Base-by-base conservation (phyloP, 2,329 filamentous ascomycete genomes). In the Colletotrichum chrysophilum region DNA sequence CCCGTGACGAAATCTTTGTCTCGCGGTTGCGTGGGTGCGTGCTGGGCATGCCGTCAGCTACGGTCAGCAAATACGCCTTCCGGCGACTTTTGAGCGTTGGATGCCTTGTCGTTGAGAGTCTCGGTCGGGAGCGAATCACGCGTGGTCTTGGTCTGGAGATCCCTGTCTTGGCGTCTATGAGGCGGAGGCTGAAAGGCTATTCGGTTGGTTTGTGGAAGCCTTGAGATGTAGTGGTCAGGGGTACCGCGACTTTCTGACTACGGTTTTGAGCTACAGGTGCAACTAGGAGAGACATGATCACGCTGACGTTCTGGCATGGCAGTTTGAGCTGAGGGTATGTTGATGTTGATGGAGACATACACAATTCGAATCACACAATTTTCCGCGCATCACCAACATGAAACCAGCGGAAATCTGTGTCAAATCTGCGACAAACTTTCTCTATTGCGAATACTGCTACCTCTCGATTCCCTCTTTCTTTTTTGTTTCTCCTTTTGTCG, bases 11-110 rank as follows among this genome's bases (percentile, higher is more conserved):
- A 64, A 36, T 14, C 30, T 21, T 32, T 13, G 12, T 34, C 18
- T 8, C 30, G 12, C 30, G 16, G 10, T 32, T 14, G 18, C 58
- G 58, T 14, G 58, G n/a, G 28, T 34, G 30, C 14, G 18, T n/a
- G 28, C 58, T 21, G 18, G 58, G 58, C 58, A 62, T 62, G 58
- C 58, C 58, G 58, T 62, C 58, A 62, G 58, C 18, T 21, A 36
- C 28, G 10, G 58, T 62, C 58, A 62, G 58, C 28, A 36, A 21
- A 34, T 21, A 24, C 58, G 30, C n/a, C 32, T 32, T 36, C n/a
- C 58, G 58, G 58, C 30, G 12, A 34, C 18, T 34, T 62, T 34
- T 21, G 43, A 21, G 16, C 56, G 56, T n/a, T 12, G 56, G 56
- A 60, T 60, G 56, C 56, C 56, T 60, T 26, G 56, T 6, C 58